These are phyloP conservation scores for Ceriops decandra DNA, from an alignment of 345 rosid species.

Conservation along the genomic window DNA sequence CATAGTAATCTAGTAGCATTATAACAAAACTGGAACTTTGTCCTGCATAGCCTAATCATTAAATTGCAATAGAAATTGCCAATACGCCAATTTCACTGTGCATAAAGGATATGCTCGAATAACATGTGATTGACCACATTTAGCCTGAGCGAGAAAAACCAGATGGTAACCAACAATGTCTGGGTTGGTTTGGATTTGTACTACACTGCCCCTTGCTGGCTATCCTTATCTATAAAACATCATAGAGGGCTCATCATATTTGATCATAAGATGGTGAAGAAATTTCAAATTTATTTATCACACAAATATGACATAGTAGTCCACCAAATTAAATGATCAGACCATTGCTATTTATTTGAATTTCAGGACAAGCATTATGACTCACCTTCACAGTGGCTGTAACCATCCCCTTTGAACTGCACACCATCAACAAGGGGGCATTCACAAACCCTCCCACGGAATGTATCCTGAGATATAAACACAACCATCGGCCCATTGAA, in stretches of 20 bases:
- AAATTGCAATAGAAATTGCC: background rate
- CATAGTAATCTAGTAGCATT: too few relatives aligned
- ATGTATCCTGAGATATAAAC: conserved; percentile 66
- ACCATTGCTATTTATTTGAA: background rate
- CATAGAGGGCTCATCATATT: background rate
- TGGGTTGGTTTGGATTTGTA: background rate
- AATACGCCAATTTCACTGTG: background rate
- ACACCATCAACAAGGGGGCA: conserved; percentile 92
- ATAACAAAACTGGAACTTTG: too few relatives aligned
- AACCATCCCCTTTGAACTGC: conserved; percentile 95
- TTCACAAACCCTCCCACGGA: conserved; percentile 91
- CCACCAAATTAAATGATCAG: background rate
- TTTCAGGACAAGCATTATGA: background rate
- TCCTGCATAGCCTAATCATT: too few relatives aligned
- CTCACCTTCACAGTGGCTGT: conserved; percentile 87
- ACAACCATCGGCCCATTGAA: background rate
- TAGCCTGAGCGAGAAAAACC: background rate
- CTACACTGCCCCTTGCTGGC: background rate
- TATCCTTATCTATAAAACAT: background rate
- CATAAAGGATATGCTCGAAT: background rate
- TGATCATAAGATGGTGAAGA: background rate
- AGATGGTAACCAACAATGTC: background rate
- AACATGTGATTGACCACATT: background rate
- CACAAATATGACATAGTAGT: background rate
- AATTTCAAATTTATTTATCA: too few relatives aligned